Conservation (phyloP, 495 filamentous ascomycete genomes). For the Cercophora sp. region DNA sequence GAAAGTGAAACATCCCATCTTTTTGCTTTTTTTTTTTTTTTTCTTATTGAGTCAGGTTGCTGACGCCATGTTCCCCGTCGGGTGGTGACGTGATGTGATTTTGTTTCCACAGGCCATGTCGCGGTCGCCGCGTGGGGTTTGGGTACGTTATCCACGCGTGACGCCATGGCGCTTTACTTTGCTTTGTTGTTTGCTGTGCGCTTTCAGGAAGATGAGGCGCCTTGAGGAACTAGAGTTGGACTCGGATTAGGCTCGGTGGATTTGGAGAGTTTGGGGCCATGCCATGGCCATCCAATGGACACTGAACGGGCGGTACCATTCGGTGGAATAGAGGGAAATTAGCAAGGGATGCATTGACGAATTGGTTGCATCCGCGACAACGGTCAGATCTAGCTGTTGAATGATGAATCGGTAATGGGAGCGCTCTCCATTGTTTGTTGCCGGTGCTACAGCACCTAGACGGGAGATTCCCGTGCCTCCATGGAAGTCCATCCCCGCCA, state of each 20-base stretch:
- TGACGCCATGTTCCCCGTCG: no score
- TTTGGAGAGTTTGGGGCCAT: no score
- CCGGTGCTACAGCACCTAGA: no score
- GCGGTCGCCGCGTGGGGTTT: background rate
- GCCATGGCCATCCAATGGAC: no score
- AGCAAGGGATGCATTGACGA: constrained; percentile 9
- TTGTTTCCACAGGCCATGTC: background rate
- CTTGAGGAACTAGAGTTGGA: background rate
- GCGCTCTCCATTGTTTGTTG: background rate
- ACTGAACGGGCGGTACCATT: no score
- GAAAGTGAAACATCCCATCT: background rate
- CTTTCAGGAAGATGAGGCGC: background rate
- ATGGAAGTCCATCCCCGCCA: no score
- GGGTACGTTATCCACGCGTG: background rate
- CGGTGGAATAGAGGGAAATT: constrained; percentile 14
- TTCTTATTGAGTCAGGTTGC: no score
- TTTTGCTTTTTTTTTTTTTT: no score
- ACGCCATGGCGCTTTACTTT: no score
- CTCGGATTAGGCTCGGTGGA: no score
- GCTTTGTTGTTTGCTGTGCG: background rate
- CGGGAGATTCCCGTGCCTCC: constrained; percentile 14
- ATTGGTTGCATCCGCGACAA: background rate
- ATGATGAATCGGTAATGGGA: background rate
- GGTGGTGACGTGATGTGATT: background rate
- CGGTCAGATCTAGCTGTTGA: background rate